Conservation (phyloP, 2,329 filamentous ascomycete species). For the Rasamsonia emersonii region DNA sequence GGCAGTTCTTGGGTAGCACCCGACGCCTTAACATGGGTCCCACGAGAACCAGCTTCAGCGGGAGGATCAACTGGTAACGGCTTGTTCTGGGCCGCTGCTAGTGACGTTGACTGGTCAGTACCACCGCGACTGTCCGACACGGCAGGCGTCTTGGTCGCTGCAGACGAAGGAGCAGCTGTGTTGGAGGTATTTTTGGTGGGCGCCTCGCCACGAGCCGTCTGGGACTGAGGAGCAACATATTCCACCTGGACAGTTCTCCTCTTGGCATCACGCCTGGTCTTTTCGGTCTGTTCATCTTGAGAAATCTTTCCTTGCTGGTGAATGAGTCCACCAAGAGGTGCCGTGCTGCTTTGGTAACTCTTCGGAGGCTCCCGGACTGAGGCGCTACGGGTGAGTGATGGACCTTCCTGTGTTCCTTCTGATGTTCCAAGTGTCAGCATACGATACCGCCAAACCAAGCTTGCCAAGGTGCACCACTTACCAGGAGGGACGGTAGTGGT, state of each 20-base stretch:
- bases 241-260: constrained; percentile 93
- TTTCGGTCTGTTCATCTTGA: constrained; percentile 52
- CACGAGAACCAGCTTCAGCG: constrained; percentile 5
- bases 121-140: constrained; percentile 11
- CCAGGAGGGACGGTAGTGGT: constrained; percentile 61
- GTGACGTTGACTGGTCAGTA: constrained; percentile 8
- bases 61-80: constrained; percentile 23
- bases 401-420: constrained; percentile 50
- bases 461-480: constrained; percentile 25
- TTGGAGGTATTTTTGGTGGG: constrained; percentile 7
- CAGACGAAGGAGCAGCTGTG: constrained; percentile 11
- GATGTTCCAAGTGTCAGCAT: no score
- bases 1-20: constrained; percentile 18
- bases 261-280: constrained; percentile 69
- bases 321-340: constrained; percentile 51
- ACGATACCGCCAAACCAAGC: constrained; percentile 4
- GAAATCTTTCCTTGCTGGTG: constrained; percentile 64
- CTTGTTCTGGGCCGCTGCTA: constrained; percentile 30
- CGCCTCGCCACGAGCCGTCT: constrained; percentile 64
- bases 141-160: constrained; percentile 39
- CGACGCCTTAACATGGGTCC: constrained; percentile 11
- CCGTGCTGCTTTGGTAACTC: constrained; percentile 42
- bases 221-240: constrained; percentile 85
- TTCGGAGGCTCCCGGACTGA: constrained; percentile 86
- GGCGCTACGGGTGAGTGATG: constrained; percentile 68